phyloP scores from a whole-genome alignment of 1,139 yeast species.

The Nakaseomyces bracarensis region DNA sequence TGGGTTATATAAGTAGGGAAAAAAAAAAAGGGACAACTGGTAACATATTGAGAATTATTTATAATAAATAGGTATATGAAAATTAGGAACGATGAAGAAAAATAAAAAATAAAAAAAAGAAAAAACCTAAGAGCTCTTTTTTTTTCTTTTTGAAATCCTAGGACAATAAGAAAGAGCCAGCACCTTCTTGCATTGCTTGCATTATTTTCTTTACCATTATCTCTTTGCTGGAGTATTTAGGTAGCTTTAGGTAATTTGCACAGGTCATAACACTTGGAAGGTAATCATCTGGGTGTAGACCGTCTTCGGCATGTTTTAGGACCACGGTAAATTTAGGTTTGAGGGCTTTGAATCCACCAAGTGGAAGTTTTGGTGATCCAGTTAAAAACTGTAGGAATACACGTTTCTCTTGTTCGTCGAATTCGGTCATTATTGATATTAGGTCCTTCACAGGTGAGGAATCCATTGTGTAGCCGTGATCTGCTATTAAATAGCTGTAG shows the following conservation, averaged over 20 bases:
- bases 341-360: conserved; percentile 85
- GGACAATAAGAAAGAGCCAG: conserved; percentile 79
- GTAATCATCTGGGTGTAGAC: conserved; percentile 64
- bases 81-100: too few species aligned
- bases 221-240: conserved; percentile 60
- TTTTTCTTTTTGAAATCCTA: conserved; percentile 19
- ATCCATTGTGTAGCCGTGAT: conserved; percentile 80
- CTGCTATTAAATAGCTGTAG: conserved; percentile 59
- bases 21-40: too few species aligned
- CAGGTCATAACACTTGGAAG: conserved; percentile 98
- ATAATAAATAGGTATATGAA: too few species aligned
- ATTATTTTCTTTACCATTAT: conserved; percentile 50
- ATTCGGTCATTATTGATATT: conserved; percentile 50
- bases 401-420: conserved; percentile 51
- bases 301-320: conserved; percentile 64
- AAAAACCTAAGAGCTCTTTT: conserved; percentile 12
- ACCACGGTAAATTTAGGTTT: conserved; percentile 85
- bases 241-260: conserved; percentile 86
- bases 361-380: conserved; percentile 87
- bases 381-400: conserved; percentile 80
- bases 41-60: too few species aligned
- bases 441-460: conserved; percentile 56
- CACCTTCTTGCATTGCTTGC: conserved; percentile 80
- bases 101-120: conserved; percentile 8
- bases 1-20: too few species aligned